Evolutionary conservation across 1,139 yeast genomes (phyloP), one percentile per base, ranked within the genome.

Genomic region (Suhomyces ambrosiae): DNA sequence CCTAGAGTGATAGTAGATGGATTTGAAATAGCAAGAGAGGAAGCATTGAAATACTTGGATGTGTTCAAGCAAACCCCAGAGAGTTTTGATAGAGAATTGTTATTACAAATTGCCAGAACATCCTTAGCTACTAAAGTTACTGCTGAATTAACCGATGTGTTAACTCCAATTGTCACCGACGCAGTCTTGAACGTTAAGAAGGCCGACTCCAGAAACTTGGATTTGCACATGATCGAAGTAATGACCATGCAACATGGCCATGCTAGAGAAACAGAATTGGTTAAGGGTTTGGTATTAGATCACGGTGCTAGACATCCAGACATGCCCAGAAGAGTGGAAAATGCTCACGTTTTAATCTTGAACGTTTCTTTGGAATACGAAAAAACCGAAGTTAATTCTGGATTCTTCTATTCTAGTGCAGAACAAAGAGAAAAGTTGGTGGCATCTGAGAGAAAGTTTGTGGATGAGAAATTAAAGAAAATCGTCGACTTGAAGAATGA

Each of bases 301-400:
- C 99, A 94, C 60, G 99, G 99, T 46, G 97, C 97, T 11, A 81
- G 99, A 60, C 98, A 94, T 69, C 99, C 99, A 28, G 98, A 92
- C 63, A 94, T 94, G 99, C 98, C 98, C 41, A 86, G 82, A 52
- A 68, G 82, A 40, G 84, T 92, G 15, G 79, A 79, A 49, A 87
- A 92, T 62, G 96, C 97, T 2, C 73, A 79, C 55, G 81, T 94
- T 30, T 74, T 94, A 57, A 94, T 88, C 35, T 74, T 94, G 54
- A 94, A 94, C 61, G 98, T 94, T 30, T 86, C 96, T 4, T 73
- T 94, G 53, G 99, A 94, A 65, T 94, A 92, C 61, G 99, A 94
- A 60, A 94, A 94, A 71, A 88, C 97, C 28, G 99, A 94, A 68
- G 96, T 94, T 41, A 94, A 94, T 68, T 87, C 96, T 2, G 94